phyloP scores from a whole-genome alignment of 768 basidiomycete species.

The Boletus fagicola region DNA sequence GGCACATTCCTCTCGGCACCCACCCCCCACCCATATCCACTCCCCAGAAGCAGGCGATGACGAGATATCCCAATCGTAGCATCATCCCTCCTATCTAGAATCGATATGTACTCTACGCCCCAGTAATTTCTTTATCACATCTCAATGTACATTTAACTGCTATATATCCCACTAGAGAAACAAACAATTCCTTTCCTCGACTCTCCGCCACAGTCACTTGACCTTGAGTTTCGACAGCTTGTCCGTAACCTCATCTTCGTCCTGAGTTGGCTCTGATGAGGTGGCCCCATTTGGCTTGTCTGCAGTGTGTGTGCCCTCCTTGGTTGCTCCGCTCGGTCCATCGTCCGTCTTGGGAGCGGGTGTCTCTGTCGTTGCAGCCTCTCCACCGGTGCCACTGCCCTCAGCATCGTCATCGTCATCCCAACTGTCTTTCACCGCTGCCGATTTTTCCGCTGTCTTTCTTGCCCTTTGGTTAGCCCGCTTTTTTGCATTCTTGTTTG shows the following conservation, averaged over 20 bases:
- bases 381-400: slow-evolving; percentile 8
- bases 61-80: slow-evolving; percentile 18
- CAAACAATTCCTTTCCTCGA: not conserved
- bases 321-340: not conserved
- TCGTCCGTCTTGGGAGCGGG: slow-evolving; percentile 23
- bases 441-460: slow-evolving; percentile 51
- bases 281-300: slow-evolving; percentile 24
- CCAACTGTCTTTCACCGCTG: slow-evolving; percentile 70
- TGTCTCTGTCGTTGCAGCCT: slow-evolving; percentile 13
- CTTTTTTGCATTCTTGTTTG: slow-evolving; percentile 81
- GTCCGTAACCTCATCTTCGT: slow-evolving; percentile 40
- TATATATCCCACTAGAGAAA: not conserved
- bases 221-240: slow-evolving; percentile 60
- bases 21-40: not conserved
- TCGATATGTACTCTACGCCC: slow-evolving; percentile 14
- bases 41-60: slow-evolving; percentile 5
- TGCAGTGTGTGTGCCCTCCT: slow-evolving; percentile 25
- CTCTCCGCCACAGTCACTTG: slow-evolving; percentile 34
- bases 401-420: slow-evolving; percentile 67
- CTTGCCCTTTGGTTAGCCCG: slow-evolving; percentile 79
- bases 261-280: slow-evolving; percentile 15
- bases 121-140: slow-evolving; percentile 10
- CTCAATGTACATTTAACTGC: not conserved
- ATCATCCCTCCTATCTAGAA: not conserved
- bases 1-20: slow-evolving; percentile 12